A percentile compares a stretch with the other conserved stretches of the same genome.
These are phyloP conservation scores for Myotisia sp. DNA, from an alignment of 2,329 filamentous ascomycete species.

Conservation along the genomic window DNA sequence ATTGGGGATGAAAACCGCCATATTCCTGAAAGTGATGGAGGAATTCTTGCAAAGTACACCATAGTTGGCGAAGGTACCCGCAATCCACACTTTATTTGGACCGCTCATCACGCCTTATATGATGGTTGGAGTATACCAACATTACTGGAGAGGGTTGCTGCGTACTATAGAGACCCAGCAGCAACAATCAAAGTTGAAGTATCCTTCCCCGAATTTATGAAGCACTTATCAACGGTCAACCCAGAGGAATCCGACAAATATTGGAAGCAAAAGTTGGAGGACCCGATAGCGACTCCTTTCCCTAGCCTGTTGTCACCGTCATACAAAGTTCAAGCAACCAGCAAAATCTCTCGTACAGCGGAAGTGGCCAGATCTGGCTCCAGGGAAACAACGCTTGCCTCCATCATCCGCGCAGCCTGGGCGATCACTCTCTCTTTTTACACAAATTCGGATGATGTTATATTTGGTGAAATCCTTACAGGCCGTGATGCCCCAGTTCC, in stretches of 20 bases:
- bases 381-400: conserved; percentile 16
- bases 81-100: conserved; percentile 23
- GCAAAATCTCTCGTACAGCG: conserved; percentile 3
- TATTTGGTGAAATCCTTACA: conserved; percentile 29
- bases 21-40: conserved; percentile 15
- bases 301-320: conserved; percentile 8
- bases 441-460: conserved; percentile 25
- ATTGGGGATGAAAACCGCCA: conserved; percentile 7
- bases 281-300: conserved; percentile 9
- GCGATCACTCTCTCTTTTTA: conserved; percentile 23
- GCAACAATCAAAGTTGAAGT: not conserved
- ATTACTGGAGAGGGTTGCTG: conserved; percentile 12
- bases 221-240: conserved; percentile 13
- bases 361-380: conserved; percentile 2
- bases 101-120: conserved; percentile 32
- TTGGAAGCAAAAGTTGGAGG: conserved; percentile 12
- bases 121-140: conserved; percentile 23
- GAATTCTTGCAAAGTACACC: conserved; percentile 20
- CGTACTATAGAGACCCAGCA: conserved; percentile 9
- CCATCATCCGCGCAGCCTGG: conserved; percentile 28
- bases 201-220: conserved; percentile 15
- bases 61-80: conserved; percentile 9
- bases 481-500: conserved; percentile 26
- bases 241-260: conserved; percentile 9
- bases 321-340: conserved; percentile 9